A percentile compares a stretch with the other conserved stretches of the same genome.
Conservation (phyloP, 192 early-diverging fungal species). For the Neocallimastix lanati region DNA sequence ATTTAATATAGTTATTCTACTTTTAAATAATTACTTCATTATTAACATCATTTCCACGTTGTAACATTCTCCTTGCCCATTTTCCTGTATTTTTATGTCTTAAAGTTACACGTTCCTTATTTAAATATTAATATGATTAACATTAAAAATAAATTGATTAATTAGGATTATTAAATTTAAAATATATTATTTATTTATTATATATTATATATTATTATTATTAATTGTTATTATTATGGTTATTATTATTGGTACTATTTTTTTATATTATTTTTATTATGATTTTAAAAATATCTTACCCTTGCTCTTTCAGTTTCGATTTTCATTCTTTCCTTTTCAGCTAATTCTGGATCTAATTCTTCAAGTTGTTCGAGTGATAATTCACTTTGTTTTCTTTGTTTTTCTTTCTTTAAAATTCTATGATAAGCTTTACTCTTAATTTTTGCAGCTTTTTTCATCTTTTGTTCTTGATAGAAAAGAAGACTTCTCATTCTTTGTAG, state of each 20-base stretch:
- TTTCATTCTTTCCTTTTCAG: constrained; percentile 41
- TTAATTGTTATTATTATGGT: no score
- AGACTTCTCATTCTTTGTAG: constrained; percentile 79
- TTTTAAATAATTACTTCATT: constrained; percentile 7
- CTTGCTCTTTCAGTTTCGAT: constrained; percentile 60
- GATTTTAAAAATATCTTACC: constrained; percentile 1
- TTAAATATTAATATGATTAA: no score
- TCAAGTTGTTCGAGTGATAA: constrained; percentile 25
- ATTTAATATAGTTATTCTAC: no score
- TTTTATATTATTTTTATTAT: not conserved
- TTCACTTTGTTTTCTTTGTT: constrained; percentile 24
- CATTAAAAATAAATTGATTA: no score
- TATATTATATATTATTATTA: no score
- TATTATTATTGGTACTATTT: no score
- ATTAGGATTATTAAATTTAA: no score
- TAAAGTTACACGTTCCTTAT: constrained; percentile 82
- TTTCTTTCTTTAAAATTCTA: constrained; percentile 70
- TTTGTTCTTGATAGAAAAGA: constrained; percentile 82
- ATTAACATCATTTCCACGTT: constrained; percentile 6
- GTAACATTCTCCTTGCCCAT: constrained; percentile 77
- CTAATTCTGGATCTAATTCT: constrained; percentile 43
- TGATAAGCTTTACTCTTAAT: constrained; percentile 95
- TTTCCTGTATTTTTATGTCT: constrained; percentile 90
- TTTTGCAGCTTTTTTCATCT: constrained; percentile 78
- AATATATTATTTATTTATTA: no score